A percentile compares a stretch with the other conserved stretches of the same genome.
phyloP scores from a whole-genome alignment of 1,139 yeast species.

The Pichia sp. region DNA sequence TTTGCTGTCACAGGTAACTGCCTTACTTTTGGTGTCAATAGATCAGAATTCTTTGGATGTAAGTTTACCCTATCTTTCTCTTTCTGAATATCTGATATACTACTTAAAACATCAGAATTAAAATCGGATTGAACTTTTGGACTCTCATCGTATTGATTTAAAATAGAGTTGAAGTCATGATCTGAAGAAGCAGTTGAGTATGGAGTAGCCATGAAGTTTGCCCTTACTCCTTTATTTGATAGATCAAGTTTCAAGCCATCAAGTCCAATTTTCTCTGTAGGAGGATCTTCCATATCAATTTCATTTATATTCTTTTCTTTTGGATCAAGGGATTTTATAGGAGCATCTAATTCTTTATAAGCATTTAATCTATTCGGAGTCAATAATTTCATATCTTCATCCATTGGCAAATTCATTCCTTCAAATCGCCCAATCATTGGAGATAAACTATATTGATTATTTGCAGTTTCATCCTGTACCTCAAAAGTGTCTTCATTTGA shows the following conservation, averaged over 20 bases:
- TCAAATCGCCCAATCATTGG: conserved; percentile 18
- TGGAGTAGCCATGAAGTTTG: conserved; percentile 1
- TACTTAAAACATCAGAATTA: conserved; percentile 2
- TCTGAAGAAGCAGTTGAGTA: conserved; percentile 14
- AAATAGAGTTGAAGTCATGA: conserved; percentile 21
- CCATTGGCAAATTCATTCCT: conserved; percentile 10
- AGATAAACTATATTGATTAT: conserved; percentile 2
- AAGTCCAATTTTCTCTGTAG: conserved; percentile 3
- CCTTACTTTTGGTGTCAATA: conserved; percentile 13
- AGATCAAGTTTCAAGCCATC: conserved; percentile 6
- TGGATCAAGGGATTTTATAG: conserved; percentile 1
- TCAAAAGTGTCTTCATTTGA: not conserved
- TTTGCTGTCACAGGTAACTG: conserved; percentile 12
- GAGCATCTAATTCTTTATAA: conserved; percentile 2
- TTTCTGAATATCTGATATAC: conserved; percentile 3
- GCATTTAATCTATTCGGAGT: conserved; percentile 11
- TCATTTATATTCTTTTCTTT: not conserved
- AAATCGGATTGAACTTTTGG: not conserved
- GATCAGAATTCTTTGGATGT: conserved; percentile 7
- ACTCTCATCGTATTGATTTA: conserved; percentile 12
- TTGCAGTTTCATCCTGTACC: not conserved
- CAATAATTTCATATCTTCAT: conserved; percentile 11
- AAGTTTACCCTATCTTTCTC: not conserved
- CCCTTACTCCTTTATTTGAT: conserved; percentile 3
- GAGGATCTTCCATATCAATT: not conserved